Base-by-base conservation (phyloP, 2,329 filamentous ascomycete genomes). In the Stagonosporopsis chrysanthemi region DNA sequence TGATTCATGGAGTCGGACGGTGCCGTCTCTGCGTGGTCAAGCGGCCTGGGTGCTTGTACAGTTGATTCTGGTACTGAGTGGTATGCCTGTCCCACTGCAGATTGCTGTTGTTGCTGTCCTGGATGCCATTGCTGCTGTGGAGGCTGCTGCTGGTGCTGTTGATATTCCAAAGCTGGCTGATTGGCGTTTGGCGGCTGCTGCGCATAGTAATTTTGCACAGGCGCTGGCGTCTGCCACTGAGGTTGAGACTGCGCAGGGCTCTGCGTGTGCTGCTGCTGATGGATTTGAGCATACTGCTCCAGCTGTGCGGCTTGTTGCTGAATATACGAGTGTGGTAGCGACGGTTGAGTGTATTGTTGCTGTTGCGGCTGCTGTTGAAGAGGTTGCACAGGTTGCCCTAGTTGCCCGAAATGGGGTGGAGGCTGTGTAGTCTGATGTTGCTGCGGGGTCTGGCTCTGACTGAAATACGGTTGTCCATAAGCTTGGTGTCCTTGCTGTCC, bases 31-130 rank as follows among this genome's bases (percentile, higher is more conserved):
- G 63, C 68, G 11, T 67, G 67, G 49, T 57, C 62, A 24, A 69
- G 39, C 9, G 73, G 68, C 39, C 66, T 73, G 6, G 69, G 66
- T 14, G 68, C 68, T 58, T 72, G 66, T n/a, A 70, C 67, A 1
- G 54, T 56, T 46, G 68, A 65, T 14, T 63, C 61, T 44, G 63
- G 44, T 11, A 46, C 60, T 19, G 66, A 58, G 6, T 46, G 31
- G 48, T 67, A 63, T 14, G 64, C 66, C 24, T 66, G 65, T n/a
- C 55, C 58, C 5, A 35, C 15, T n/a, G 64, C 59, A 8, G 42
- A 52, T 48, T 72, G 26, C 40, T 69, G 69, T 41, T 70, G 63
- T 33, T 57, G 62, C n/a, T 65, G 58, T 44, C 69, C 65, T 64
- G 66, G 67, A 42, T 56, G 50, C 47, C 61, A 60, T 49, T 68